Evolutionary conservation across 176 grass and related monocot genomes (phyloP).

Genomic region (Triticum aestivum): IWGSC_CS_RefSeq_v2.1 NC_057796.1:474544437-474544936

Average conservation of each 20-base stretch:
- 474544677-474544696: not conserved
- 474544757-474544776: not conserved
- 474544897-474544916: not conserved
- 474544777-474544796: not conserved
- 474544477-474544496: not conserved
- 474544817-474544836: too few relatives aligned
- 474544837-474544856: not conserved
- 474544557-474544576: slow-evolving; percentile 10
- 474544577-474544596: not conserved
- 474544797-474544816: not conserved
- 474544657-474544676: not conserved
- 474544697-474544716: not conserved
- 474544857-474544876: not conserved
- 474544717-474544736: not conserved
- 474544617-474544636: not conserved
- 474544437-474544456: slow-evolving; percentile 22
- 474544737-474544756: not conserved
- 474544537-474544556: too few relatives aligned
- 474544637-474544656: not conserved
- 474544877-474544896: not conserved
- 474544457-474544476: not conserved
- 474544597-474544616: not conserved
- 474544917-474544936: not conserved
- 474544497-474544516: not conserved
- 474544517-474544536: not conserved